Evolutionary conservation across 192 early-diverging fungal species (phyloP), one percentile per base, ranked within the genome.

Genomic region (Coemansia umbellata): DNA sequence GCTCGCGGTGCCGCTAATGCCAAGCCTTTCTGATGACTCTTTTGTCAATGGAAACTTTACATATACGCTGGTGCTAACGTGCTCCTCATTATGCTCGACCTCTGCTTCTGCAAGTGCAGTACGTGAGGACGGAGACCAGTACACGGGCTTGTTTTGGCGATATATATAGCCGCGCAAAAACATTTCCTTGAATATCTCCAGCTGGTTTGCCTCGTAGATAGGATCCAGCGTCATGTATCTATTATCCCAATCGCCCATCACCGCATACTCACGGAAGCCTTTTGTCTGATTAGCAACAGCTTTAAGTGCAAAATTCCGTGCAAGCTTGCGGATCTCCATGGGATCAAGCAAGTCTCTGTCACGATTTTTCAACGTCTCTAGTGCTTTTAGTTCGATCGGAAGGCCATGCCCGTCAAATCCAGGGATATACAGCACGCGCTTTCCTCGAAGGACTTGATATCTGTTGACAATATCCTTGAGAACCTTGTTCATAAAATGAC

Each of bases 391-490:
- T 61, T 91, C 89, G 52, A 91, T 91, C 17, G 89, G 89, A 26
- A 91, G 58, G 5, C 89, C 89, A 49, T 91, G 89, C 30, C 85
- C 86, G 63, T 91, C 89, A 72, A 86, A 91, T 48, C 89, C 89
- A 23, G 89, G 89, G 4, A 83, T 79, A 50, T 85, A 91, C 66
- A 76, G 65, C 4, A 91, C 87, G 55, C 81, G 84, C 28, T 80
- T 78, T 27, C 89, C 89, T 31, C 78, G 76, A 55, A 88, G 80
- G 2, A 89, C 75, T 40, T 85, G 80, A 60, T 89, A 83, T 18
- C 89, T 80, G 57, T 87, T 85, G 32, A 87, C 68, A 22, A 91
- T 85, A 40, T 91, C 89, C 63, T 91, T 91, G 18, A 89, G 76
- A 36, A 91, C 78, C 69, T 88, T 89, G 76, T 91, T 91, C 69